phyloP scores from a whole-genome alignment of 139 green algal species.

The Astrephomene gubernaculifera region DNA sequence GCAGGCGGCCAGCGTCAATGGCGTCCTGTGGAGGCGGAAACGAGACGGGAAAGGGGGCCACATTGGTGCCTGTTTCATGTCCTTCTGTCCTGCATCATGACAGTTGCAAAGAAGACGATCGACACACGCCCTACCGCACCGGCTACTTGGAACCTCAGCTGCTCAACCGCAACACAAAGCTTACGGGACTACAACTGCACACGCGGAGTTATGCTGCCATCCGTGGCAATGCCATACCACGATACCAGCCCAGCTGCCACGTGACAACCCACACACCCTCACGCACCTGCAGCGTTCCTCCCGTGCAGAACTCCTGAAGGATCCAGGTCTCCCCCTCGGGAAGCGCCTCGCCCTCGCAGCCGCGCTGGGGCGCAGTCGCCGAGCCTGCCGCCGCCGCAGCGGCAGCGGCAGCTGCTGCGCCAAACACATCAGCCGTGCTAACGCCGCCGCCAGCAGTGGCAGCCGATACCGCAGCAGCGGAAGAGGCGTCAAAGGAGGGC shows the following conservation, averaged over 20 bases:
- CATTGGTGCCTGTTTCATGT: not conserved
- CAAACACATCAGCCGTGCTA: not conserved
- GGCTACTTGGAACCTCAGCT: not conserved
- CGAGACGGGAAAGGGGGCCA: not conserved
- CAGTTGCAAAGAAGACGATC: too few species aligned
- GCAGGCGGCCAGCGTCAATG: constrained; percentile 15
- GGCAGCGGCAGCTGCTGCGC: not conserved
- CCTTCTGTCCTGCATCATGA: not conserved
- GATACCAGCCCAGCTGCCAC: too few species aligned
- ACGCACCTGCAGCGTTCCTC: constrained; percentile 30
- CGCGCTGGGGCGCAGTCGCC: not conserved
- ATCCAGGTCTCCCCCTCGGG: constrained; percentile 38
- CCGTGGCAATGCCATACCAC: too few species aligned
- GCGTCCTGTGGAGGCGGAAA: constrained; percentile 7
- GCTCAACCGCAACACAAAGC: not conserved
- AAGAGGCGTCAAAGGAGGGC: not conserved
- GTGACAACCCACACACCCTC: too few species aligned
- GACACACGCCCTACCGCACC: not conserved
- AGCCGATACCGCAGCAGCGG: not conserved
- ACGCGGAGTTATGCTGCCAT: too few species aligned
- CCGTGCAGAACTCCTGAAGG: constrained; percentile 18
- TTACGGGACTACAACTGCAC: too few species aligned
- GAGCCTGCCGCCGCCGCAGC: not conserved
- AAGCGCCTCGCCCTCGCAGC: not conserved
- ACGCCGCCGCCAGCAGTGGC: not conserved